Percentiles rank a stretch among this genome's conserved stretches.
phyloP scores from a whole-genome alignment of 164 flowering plant species.

The Litsea cubeba region DNA sequence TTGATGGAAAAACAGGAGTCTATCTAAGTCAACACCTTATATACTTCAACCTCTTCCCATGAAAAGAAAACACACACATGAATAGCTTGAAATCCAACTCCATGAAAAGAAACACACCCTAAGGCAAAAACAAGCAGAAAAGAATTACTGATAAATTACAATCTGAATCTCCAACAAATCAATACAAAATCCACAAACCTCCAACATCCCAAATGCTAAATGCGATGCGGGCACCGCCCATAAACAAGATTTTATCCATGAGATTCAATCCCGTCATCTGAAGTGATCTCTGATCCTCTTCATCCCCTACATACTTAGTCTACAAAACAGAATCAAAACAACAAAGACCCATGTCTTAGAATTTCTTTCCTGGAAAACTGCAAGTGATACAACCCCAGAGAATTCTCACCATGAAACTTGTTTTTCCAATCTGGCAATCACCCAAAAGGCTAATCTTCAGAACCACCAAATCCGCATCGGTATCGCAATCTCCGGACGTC shows the following conservation, averaged over 20 bases:
- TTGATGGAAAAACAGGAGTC: too few relatives aligned
- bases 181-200: constrained; percentile 37
- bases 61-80: not conserved
- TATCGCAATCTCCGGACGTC: constrained; percentile 29
- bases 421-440: constrained; percentile 91
- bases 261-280: constrained; percentile 71
- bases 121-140: not conserved
- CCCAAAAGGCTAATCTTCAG: constrained; percentile 86
- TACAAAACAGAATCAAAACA: constrained; percentile 15
- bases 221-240: constrained; percentile 70
- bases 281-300: constrained; percentile 45
- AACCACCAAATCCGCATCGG: constrained; percentile 67
- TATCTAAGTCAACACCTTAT: too few relatives aligned
- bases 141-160: not conserved
- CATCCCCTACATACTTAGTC: constrained; percentile 84
- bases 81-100: too few relatives aligned
- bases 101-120: too few relatives aligned
- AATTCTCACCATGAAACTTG: constrained; percentile 71
- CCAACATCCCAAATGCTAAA: constrained; percentile 90
- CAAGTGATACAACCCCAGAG: not conserved
- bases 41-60: not conserved
- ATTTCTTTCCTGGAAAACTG: not conserved
- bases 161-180: not conserved
- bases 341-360: not conserved
- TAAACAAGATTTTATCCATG: constrained; percentile 57